Percentiles rank a stretch among this genome's conserved stretches.
Conservation (phyloP, 805 yeast genomes). For the Zygoascus tannicola region DNA sequence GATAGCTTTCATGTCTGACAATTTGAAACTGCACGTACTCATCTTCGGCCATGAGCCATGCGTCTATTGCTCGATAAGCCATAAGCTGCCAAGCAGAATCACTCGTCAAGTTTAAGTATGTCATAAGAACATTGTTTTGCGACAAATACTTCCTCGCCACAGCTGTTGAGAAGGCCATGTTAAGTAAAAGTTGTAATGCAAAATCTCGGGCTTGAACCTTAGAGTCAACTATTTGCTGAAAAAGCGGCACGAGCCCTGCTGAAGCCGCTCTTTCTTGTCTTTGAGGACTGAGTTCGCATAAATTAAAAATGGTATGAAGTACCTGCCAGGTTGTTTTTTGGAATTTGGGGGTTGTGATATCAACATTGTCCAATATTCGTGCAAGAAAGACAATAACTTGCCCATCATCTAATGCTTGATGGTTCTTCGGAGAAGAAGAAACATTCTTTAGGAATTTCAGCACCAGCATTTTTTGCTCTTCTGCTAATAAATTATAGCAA, state of each 20-base stretch:
- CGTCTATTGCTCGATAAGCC: conserved; percentile 41
- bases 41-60: conserved; percentile 28
- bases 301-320: conserved; percentile 42
- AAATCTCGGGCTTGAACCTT: conserved; percentile 41
- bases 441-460: conserved; percentile 36
- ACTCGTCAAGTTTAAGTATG: conserved; percentile 32
- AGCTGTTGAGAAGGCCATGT: conserved; percentile 39
- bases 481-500: conserved; percentile 18
- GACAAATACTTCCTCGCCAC: conserved; percentile 32
- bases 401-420: conserved; percentile 24
- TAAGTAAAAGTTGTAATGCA: conserved; percentile 44
- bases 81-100: conserved; percentile 53
- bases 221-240: conserved; percentile 33
- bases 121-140: conserved; percentile 32
- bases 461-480: conserved; percentile 31
- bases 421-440: conserved; percentile 22
- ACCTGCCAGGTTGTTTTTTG: conserved; percentile 37
- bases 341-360: conserved; percentile 15
- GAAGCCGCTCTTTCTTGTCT: conserved; percentile 39
- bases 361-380: conserved; percentile 20
- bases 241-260: conserved; percentile 39
- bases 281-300: conserved; percentile 39
- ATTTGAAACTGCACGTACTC: conserved; percentile 8
- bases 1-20: not conserved
- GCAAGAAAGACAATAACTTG: conserved; percentile 40